phyloP scores from a whole-genome alignment of 805 yeast species.

The Yamadazyma ubonensis region DNA sequence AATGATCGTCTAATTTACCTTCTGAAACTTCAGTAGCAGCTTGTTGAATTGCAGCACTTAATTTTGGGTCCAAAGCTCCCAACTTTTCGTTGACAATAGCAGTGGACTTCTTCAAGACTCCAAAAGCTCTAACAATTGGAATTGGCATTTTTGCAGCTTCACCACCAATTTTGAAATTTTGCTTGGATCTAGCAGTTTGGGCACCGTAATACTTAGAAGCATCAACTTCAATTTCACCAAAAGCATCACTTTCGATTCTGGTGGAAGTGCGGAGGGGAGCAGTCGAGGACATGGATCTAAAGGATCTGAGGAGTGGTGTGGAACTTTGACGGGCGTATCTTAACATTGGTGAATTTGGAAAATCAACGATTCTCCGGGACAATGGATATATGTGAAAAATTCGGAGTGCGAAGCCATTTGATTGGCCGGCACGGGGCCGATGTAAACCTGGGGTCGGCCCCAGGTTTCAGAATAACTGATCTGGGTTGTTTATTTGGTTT shows the following conservation, averaged over 20 bases:
- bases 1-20: conserved; percentile 89
- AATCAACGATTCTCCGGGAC: conserved; percentile 9
- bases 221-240: conserved; percentile 93
- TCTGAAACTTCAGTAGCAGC: conserved; percentile 95
- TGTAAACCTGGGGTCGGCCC: too few species aligned
- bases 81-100: conserved; percentile 83
- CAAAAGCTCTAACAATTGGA: conserved; percentile 89
- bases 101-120: conserved; percentile 90
- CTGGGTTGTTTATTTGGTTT: too few species aligned
- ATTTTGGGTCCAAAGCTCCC: conserved; percentile 78
- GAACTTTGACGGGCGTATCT: conserved; percentile 15
- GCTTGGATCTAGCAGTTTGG: conserved; percentile 90
- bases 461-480: too few species aligned
- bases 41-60: conserved; percentile 80
- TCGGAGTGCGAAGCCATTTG: conserved; percentile 4
- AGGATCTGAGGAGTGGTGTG: conserved; percentile 7
- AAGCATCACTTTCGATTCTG: conserved; percentile 91
- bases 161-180: conserved; percentile 96
- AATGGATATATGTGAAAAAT: conserved; percentile 7
- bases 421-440: conserved; percentile 11
- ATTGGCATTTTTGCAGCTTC: conserved; percentile 85
- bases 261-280: conserved; percentile 24
- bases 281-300: conserved; percentile 32
- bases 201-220: conserved; percentile 94
- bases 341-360: conserved; percentile 22